Conservation (phyloP, 495 filamentous ascomycete genomes). For the Parachaetomium inaequale region DNA sequence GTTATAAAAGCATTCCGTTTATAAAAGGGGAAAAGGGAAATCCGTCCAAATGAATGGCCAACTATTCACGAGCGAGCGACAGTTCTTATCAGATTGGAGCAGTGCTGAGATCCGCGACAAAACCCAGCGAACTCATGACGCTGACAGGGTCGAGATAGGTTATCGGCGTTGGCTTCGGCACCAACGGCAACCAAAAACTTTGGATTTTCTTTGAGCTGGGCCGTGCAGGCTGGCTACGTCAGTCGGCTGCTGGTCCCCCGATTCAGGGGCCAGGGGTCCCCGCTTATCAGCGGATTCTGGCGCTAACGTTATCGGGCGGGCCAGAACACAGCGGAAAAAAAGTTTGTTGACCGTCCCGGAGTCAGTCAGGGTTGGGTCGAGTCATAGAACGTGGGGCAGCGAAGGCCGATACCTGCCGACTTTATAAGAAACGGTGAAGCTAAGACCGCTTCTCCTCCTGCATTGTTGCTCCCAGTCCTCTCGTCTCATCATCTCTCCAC, state of each 20-base stretch:
- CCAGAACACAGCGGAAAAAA: not conserved
- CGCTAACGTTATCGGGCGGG: constrained; percentile 1
- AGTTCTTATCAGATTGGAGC: not conserved
- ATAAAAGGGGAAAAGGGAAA: not conserved
- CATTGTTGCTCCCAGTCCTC: not conserved
- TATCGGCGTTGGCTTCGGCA: constrained; percentile 11
- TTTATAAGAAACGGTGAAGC: not conserved
- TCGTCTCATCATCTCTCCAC: not conserved
- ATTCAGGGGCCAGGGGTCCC: not conserved
- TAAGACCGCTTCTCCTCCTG: not conserved
- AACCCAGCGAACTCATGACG: not conserved
- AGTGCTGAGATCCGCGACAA: not conserved
- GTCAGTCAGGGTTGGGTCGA: constrained; percentile 4
- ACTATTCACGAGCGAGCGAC: not conserved
- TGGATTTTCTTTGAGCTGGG: not conserved
- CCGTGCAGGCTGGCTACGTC: constrained; percentile 1
- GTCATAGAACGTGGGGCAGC: constrained; percentile 5
- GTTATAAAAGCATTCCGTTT: constrained; percentile 27
- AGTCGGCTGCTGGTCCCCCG: not conserved
- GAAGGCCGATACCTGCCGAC: not conserved
- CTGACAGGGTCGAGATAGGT: not conserved
- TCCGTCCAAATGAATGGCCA: not conserved
- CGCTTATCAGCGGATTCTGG: not conserved
- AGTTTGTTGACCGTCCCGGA: not conserved
- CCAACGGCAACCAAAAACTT: not conserved